phyloP scores from a whole-genome alignment of 305 asterid genomes.

The Fraxinus nigra region DNA sequence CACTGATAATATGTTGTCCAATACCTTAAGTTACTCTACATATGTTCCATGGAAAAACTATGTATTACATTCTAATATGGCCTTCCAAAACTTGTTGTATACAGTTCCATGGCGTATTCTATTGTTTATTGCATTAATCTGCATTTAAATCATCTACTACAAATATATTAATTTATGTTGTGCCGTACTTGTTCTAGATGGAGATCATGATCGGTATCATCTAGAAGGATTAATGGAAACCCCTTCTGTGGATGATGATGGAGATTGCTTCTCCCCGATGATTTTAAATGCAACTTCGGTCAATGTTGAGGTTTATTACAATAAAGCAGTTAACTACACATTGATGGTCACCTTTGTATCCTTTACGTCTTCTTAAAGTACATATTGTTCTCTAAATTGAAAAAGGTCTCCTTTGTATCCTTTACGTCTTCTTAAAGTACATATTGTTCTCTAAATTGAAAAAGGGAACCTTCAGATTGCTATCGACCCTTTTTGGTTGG shows the following conservation, averaged over 20 bases:
- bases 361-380: slow-evolving; percentile 36
- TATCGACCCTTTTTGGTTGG: slow-evolving; percentile 32
- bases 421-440: slow-evolving; percentile 27
- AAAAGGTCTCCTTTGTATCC: slow-evolving; percentile 96
- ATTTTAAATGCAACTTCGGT: slow-evolving; percentile 85
- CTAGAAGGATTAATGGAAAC: slow-evolving; percentile 97
- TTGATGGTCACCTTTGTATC: slow-evolving; percentile 99
- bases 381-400: no score
- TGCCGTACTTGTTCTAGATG: slow-evolving; percentile 45
- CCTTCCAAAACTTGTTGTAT: neutral
- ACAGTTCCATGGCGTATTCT: neutral
- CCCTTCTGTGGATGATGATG: slow-evolving; percentile 91
- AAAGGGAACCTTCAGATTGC: slow-evolving; percentile 2
- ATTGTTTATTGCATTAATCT: slow-evolving; percentile 6
- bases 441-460: neutral
- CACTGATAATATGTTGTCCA: neutral
- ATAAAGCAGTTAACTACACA: slow-evolving; percentile 94
- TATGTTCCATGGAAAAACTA: neutral
- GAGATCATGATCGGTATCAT: slow-evolving; percentile 74
- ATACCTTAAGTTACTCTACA: neutral
- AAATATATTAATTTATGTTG: slow-evolving; percentile 10
- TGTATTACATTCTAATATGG: neutral
- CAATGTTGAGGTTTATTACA: slow-evolving; percentile 87
- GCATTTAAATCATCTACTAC: neutral
- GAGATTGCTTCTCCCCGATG: slow-evolving; percentile 95